phyloP scores from a whole-genome alignment of 140 eudicot species.

The Stevia rebaudiana region DNA sequence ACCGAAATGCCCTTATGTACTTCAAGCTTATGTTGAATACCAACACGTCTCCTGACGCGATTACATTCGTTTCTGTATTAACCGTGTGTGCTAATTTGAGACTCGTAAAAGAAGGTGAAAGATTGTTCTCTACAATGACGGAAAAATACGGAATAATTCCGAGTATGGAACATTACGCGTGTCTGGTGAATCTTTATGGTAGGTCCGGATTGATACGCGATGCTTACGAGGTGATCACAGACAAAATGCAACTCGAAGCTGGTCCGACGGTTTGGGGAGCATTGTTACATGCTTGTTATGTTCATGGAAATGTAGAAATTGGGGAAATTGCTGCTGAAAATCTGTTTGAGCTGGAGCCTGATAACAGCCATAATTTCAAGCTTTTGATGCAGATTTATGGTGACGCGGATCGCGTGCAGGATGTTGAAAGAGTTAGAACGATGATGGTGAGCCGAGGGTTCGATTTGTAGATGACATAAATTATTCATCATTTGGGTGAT shows the following conservation, averaged over 20 bases:
- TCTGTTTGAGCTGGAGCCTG: conserved; percentile 66
- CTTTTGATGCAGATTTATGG: conserved; percentile 54
- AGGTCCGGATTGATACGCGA: conserved; percentile 50
- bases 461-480: too few species aligned
- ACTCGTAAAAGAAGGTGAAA: conserved; percentile 55
- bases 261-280: conserved; percentile 94
- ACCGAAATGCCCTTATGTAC: too few species aligned
- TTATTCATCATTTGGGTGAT: too few species aligned
- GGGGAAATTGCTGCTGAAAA: conserved; percentile 53
- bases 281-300: conserved; percentile 61
- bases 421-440: too few species aligned
- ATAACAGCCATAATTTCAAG: conserved; percentile 59
- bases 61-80: conserved; percentile 60
- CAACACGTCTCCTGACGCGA: conserved; percentile 31
- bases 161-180: conserved; percentile 68
- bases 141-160: conserved; percentile 39
- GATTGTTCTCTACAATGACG: conserved; percentile 43
- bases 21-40: conserved; percentile 27
- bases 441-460: neutral
- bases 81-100: conserved; percentile 70
- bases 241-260: conserved; percentile 47
- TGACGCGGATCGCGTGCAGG: too few species aligned
- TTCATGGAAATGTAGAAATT: conserved; percentile 50
- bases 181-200: conserved; percentile 70
- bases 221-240: conserved; percentile 45